Evolutionary conservation across 139 green algal species (phyloP).

Genomic region (Tetradesmus lagerheimii): DNA sequence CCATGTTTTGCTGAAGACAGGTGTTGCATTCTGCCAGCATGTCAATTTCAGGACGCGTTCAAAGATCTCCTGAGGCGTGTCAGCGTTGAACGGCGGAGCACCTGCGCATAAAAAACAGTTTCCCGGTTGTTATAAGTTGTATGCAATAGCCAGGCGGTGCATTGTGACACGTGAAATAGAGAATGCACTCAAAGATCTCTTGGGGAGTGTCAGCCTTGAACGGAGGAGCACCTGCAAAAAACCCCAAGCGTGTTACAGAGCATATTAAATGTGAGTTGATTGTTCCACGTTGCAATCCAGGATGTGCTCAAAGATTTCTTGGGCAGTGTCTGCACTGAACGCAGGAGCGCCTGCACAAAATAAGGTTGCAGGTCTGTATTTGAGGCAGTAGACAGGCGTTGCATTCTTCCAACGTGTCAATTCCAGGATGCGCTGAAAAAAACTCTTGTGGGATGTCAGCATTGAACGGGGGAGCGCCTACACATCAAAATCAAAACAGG

Average conservation of each 20-base stretch:
- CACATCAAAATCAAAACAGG: too few species aligned
- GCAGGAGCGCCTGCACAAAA: constrained; percentile 71
- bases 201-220: constrained; percentile 92
- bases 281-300: too few species aligned
- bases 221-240: constrained; percentile 70
- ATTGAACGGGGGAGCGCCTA: constrained; percentile 87
- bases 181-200: constrained; percentile 89
- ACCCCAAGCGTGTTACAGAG: too few species aligned
- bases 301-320: constrained; percentile 91
- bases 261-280: too few species aligned
- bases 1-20: too few species aligned
- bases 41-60: constrained; percentile 51
- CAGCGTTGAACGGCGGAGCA: constrained; percentile 90
- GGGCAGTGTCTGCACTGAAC: constrained; percentile 89
- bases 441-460: constrained; percentile 89
- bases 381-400: too few species aligned
- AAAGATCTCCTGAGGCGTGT: constrained; percentile 92
- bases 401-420: too few species aligned
- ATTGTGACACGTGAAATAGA: too few species aligned
- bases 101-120: constrained; percentile 39
- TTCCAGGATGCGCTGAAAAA: constrained; percentile 80
- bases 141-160: too few species aligned
- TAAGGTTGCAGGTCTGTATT: too few species aligned
- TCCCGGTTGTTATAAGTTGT: neutral
- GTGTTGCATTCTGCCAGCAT: too few species aligned